Evolutionary conservation across 1,139 yeast genomes (phyloP).

Genomic region (Spathaspora sp.): DNA sequence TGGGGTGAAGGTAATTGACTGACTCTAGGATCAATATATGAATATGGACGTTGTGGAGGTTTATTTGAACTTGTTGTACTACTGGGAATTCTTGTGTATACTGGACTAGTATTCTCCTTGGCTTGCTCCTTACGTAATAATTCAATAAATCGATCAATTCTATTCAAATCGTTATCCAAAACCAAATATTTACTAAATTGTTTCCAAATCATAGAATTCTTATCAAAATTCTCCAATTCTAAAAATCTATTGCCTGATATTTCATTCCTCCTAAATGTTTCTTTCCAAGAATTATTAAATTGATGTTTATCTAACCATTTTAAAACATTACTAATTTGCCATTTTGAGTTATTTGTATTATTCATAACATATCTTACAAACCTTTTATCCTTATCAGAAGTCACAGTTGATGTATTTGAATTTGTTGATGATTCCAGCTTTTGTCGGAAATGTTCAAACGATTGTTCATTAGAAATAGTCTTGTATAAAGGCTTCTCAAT

Average conservation of each 20-base stretch:
- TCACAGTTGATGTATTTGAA: constrained; percentile 33
- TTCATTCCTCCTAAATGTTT: constrained; percentile 57
- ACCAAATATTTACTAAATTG: constrained; percentile 40
- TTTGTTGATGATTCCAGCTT: constrained; percentile 38
- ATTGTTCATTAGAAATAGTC: constrained; percentile 3
- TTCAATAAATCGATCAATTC: constrained; percentile 55
- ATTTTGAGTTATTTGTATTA: constrained; percentile 34
- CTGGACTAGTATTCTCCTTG: constrained; percentile 5
- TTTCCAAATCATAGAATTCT: constrained; percentile 48
- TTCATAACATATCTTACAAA: constrained; percentile 44
- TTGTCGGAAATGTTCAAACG: constrained; percentile 31
- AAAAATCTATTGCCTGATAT: constrained; percentile 66
- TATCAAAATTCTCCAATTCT: constrained; percentile 67
- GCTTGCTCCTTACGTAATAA: constrained; percentile 28
- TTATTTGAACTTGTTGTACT: neutral
- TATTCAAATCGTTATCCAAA: constrained; percentile 43
- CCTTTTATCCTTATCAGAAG: constrained; percentile 38
- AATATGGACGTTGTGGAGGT: constrained; percentile 46
- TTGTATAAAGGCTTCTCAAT: constrained; percentile 1
- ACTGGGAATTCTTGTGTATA: neutral
- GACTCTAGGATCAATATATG: constrained; percentile 45
- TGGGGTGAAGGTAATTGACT: constrained; percentile 27
- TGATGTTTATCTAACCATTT: constrained; percentile 67
- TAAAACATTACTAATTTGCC: constrained; percentile 69
- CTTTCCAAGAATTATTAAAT: constrained; percentile 74